These are phyloP conservation scores for Colletotrichum lentis DNA, from an alignment of 2,329 filamentous ascomycete species.

Conservation along the genomic window DNA sequence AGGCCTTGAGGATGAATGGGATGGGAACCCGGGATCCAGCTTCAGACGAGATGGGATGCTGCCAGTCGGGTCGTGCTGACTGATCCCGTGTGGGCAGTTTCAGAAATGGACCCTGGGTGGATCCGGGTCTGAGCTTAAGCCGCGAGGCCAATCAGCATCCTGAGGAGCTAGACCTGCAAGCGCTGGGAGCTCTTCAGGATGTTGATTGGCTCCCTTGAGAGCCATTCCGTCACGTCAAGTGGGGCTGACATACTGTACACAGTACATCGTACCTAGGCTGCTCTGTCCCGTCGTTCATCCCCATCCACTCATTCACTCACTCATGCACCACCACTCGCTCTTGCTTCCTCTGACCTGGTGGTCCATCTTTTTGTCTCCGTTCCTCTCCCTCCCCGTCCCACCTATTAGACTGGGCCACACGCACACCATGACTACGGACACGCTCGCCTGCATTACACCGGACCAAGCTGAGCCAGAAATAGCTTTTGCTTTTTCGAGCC, in stretches of 20 bases:
- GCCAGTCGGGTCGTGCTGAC: slow-evolving; percentile 31
- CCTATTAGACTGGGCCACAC: slow-evolving; percentile 20
- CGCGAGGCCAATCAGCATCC: slow-evolving; percentile 47
- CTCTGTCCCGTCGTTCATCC: slow-evolving; percentile 9
- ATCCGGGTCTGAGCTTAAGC: slow-evolving; percentile 48
- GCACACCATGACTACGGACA: not conserved
- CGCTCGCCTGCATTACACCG: slow-evolving; percentile 4
- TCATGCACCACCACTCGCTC: slow-evolving; percentile 16
- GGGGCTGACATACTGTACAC: too few species aligned
- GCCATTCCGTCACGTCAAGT: slow-evolving; percentile 21
- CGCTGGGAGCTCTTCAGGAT: slow-evolving; percentile 40
- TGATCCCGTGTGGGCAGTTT: slow-evolving; percentile 38
- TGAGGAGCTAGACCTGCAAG: slow-evolving; percentile 43
- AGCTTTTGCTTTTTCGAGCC: slow-evolving; percentile 29
- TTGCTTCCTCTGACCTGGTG: not conserved
- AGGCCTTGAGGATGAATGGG: not conserved
- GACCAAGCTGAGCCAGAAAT: slow-evolving; percentile 33
- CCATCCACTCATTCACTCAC: slow-evolving; percentile 4
- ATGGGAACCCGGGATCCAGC: not conserved
- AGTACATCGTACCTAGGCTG: too few species aligned
- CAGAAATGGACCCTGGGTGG: slow-evolving; percentile 44
- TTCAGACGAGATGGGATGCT: not conserved
- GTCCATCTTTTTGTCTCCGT: not conserved
- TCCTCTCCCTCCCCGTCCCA: slow-evolving; percentile 28
- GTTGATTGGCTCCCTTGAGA: slow-evolving; percentile 44